Percentiles rank a stretch among this genome's conserved stretches.
These are phyloP conservation scores for Lotmaria passim DNA, from an alignment of 208 protist species.

Conservation along the genomic window DNA sequence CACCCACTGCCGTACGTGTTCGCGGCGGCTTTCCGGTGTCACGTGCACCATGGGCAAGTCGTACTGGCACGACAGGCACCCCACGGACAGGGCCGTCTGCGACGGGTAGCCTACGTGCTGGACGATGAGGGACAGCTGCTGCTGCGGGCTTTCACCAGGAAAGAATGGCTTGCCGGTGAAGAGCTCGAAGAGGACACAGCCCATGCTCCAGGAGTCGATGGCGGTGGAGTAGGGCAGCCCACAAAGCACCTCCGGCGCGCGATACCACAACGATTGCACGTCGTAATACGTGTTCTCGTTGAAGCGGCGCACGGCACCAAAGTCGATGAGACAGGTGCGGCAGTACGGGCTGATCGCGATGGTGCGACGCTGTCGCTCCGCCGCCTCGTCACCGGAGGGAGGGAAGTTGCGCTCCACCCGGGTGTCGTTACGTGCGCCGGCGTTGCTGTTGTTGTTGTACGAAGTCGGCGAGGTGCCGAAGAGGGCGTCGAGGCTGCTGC, in stretches of 20 bases:
- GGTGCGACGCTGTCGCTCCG: constrained; percentile 9
- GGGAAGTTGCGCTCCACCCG: constrained; percentile 21
- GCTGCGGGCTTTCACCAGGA: constrained; percentile 83
- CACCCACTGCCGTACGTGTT: constrained; percentile 39
- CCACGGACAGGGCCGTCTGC: constrained; percentile 53
- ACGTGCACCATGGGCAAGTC: constrained; percentile 39
- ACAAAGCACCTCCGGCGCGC: constrained; percentile 92
- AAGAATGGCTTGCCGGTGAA: constrained; percentile 95
- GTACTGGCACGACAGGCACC: constrained; percentile 44
- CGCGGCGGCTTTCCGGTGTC: constrained; percentile 17
- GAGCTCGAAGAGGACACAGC: constrained; percentile 92
- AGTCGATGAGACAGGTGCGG: constrained; percentile 95
- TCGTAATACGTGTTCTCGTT: constrained; percentile 97
- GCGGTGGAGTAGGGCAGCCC: constrained; percentile 90
- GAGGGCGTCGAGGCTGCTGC: constrained; percentile 27
- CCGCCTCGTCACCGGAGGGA: constrained; percentile 1
- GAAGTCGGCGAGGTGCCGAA: constrained; percentile 27
- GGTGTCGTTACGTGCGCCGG: constrained; percentile 18
- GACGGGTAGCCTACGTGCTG: constrained; percentile 90
- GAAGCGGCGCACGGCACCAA: constrained; percentile 96
- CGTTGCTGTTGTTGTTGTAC: constrained; percentile 1
- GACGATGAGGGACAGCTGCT: constrained; percentile 93
- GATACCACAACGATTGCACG: constrained; percentile 95
- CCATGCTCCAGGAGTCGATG: constrained; percentile 94
- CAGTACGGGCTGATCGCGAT: constrained; percentile 26